These are phyloP conservation scores for Cyclanthera cordifolia DNA, from an alignment of 306 rosid genomes.

Conservation along the genomic window DNA sequence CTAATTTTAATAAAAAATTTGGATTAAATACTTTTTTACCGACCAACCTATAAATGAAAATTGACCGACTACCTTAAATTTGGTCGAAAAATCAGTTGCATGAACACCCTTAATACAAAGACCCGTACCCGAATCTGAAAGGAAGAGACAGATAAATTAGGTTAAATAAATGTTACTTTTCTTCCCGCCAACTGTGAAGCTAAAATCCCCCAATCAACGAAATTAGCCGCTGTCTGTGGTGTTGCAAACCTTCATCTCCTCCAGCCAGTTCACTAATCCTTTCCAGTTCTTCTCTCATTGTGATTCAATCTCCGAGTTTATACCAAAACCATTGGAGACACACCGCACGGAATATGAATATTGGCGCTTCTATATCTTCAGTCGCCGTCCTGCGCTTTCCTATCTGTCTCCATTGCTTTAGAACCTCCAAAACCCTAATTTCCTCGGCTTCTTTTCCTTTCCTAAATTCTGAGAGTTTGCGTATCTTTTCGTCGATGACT, in stretches of 20 bases:
- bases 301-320: background rate
- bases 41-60: no score
- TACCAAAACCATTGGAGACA: background rate
- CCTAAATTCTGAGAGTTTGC: background rate
- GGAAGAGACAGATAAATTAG: background rate
- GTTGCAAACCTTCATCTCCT: background rate
- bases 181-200: background rate
- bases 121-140: no score
- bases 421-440: background rate
- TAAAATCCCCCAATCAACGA: background rate
- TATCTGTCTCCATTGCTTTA: background rate
- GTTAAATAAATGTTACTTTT: background rate
- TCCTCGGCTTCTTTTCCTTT: background rate
- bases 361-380: constrained; percentile 8
- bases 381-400: constrained; percentile 6
- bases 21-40: no score
- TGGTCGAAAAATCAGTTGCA: no score
- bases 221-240: background rate
- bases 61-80: no score
- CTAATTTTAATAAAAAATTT: no score
- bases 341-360: background rate
- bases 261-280: constrained; percentile 2
- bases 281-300: background rate
- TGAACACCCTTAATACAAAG: no score
- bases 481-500: background rate